Conservation (phyloP, 768 basidiomycete species). For the Kwoniella sp. region DNA sequence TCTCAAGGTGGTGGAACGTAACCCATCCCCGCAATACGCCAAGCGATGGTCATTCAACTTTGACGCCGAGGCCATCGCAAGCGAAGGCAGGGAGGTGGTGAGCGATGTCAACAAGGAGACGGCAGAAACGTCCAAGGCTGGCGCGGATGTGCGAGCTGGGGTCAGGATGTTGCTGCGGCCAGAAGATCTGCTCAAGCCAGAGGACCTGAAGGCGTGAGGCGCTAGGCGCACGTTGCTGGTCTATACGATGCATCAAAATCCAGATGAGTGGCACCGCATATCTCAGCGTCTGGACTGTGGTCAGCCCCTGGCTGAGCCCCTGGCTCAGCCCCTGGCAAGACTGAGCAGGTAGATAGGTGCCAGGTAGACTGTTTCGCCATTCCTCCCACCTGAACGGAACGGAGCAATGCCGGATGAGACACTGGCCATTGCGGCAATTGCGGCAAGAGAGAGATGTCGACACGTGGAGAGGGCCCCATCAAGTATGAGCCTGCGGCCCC, state of each 20-base stretch:
- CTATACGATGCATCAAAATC: too few species aligned
- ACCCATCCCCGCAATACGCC: slow-evolving; percentile 56
- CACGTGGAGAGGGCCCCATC: too few species aligned
- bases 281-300: too few species aligned
- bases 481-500: too few species aligned
- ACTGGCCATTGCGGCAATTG: too few species aligned
- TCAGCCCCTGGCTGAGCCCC: neutral
- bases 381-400: too few species aligned
- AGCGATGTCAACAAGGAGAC: slow-evolving; percentile 7
- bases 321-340: neutral
- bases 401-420: too few species aligned
- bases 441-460: too few species aligned
- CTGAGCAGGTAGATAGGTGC: neutral
- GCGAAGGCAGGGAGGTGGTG: slow-evolving; percentile 2
- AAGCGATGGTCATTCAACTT: slow-evolving; percentile 62
- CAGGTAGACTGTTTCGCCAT: too few species aligned
- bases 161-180: slow-evolving; percentile 25
- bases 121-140: slow-evolving; percentile 10
- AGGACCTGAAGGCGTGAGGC: slow-evolving; percentile 36
- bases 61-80: neutral
- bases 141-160: slow-evolving; percentile 35
- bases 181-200: slow-evolving; percentile 36
- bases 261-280: neutral
- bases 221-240: too few species aligned
- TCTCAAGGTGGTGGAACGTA: slow-evolving; percentile 65